phyloP scores from a whole-genome alignment of 169 alveolate species.

The Plasmodium billcollinsi region DNA sequence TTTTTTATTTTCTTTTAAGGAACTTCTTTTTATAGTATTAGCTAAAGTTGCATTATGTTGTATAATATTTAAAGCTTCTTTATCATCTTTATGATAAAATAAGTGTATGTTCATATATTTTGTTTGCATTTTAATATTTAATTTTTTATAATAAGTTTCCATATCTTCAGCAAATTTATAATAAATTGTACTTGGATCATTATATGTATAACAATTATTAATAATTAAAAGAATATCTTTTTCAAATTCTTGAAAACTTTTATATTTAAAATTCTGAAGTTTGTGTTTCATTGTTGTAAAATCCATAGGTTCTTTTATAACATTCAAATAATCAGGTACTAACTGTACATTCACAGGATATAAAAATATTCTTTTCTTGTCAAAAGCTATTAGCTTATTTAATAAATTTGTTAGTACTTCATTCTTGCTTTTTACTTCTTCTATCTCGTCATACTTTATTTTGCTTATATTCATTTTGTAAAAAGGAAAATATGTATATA shows the following conservation, averaged over 20 bases:
- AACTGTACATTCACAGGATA: slow-evolving; percentile 92
- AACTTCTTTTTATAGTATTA: slow-evolving; percentile 3
- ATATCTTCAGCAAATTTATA: slow-evolving; percentile 46
- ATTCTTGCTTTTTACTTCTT: slow-evolving; percentile 65
- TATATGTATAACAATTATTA: slow-evolving; percentile 91
- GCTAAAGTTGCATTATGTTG: background rate
- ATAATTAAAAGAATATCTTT: slow-evolving; percentile 91
- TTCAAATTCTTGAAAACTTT: slow-evolving; percentile 87
- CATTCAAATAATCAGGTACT: slow-evolving; percentile 94
- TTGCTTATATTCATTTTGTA: slow-evolving; percentile 51
- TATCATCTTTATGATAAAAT: slow-evolving; percentile 66
- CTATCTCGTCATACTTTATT: slow-evolving; percentile 60
- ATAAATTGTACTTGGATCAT: slow-evolving; percentile 88
- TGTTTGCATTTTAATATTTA: slow-evolving; percentile 45
- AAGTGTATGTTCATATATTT: slow-evolving; percentile 42
- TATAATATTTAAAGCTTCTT: slow-evolving; percentile 21
- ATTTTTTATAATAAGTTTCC: slow-evolving; percentile 44
- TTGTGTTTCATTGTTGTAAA: slow-evolving; percentile 90
- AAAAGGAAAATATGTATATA: background rate
- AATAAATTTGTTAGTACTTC: slow-evolving; percentile 78
- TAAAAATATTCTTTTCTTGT: slow-evolving; percentile 86
- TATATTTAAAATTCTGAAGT: slow-evolving; percentile 86
- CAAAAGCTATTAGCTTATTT: slow-evolving; percentile 82
- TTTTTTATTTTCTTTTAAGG: slow-evolving; percentile 55
- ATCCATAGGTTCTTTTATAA: slow-evolving; percentile 95